Base-by-base conservation (phyloP, 106 monocot genomes). In the Acanthochlamys bracteata region DNA sequence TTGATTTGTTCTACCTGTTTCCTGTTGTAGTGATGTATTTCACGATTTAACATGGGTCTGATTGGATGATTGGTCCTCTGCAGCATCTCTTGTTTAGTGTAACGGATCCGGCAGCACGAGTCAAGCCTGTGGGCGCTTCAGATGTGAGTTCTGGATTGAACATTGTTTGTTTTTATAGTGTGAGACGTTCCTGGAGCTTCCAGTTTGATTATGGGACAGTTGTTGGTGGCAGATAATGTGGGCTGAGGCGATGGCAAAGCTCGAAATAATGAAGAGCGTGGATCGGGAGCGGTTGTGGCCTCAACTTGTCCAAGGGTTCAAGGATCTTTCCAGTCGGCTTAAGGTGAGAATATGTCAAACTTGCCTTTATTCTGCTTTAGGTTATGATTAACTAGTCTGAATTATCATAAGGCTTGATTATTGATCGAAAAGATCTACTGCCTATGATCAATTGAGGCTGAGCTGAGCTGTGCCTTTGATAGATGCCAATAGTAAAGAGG, bases 201-300 rank as follows among this genome's bases (percentile, higher is more conserved):
- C 43, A 60, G 55, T 55, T 21, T 55, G 22, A 17, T 41, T 65
- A 22, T 19, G 0, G n/a, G 60, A 19, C 41, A 63, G 56, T 61
- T 59, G 59, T 42, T 55, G 57, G 55, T 24, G 72, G 21, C 64
- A 96, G 95, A 96, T 90, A 41, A 96, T 90, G 90, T 96, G 95
- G 95, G 84, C 95, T 24, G 95, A 96, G 74, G 95, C 95, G 15
- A 88, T 96, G 84, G 80, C 75, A 21, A 90, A 84, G 69, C 84
- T 96, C 61, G 95, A 90, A 66, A 86, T 90, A 46, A 90, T 95
- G 90, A 82, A 83, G 43, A 84, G 78, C 56, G 59, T 71, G 17
- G 84, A 96, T 42, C 73, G 95, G 17, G 95, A 96, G 73, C 82
- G 90, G 76, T 67, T 96, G 41, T 96, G 95, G 95, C 95, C 95